phyloP scores from a whole-genome alignment of 768 basidiomycete genomes.

The Lentinus brumalis region DNA sequence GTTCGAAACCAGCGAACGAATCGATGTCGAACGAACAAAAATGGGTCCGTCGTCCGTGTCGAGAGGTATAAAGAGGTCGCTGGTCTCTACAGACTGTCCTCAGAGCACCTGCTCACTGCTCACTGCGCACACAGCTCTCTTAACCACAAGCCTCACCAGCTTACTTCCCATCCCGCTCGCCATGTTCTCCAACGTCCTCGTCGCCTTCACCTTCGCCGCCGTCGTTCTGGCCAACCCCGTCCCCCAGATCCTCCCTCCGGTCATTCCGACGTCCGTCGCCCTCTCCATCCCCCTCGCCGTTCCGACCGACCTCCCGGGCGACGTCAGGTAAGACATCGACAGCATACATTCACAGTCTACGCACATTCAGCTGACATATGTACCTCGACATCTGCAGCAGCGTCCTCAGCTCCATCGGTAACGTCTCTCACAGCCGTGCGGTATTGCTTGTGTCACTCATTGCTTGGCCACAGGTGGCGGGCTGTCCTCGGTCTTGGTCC shows the following conservation, averaged over 20 bases:
- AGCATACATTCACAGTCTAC: not conserved
- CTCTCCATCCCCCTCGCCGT: not conserved
- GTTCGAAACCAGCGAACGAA: not conserved
- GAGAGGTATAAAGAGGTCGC: not conserved
- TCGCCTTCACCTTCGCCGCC: slow-evolving; percentile 9
- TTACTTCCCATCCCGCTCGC: not conserved
- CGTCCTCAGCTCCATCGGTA: not conserved
- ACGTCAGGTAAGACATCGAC: not conserved
- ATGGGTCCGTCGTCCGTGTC: not conserved
- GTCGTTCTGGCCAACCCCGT: slow-evolving; percentile 10
- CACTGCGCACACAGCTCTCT: not conserved
- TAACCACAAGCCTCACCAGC: not conserved
- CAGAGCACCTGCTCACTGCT: slow-evolving; percentile 1
- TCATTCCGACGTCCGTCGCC: not conserved
- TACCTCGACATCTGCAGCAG: not conserved
- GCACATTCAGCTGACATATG: not conserved
- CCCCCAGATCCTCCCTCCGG: not conserved
- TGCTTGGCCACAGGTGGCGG: not conserved
- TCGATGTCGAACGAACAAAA: not conserved
- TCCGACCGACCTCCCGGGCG: not conserved
- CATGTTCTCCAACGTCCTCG: slow-evolving; percentile 15
- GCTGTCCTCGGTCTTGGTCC: not conserved
- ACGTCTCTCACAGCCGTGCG: not conserved
- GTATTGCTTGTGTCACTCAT: not conserved
- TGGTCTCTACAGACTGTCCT: not conserved